Conservation (phyloP, 164 flowering plant genomes). For the Chimonanthus praecox region DNA sequence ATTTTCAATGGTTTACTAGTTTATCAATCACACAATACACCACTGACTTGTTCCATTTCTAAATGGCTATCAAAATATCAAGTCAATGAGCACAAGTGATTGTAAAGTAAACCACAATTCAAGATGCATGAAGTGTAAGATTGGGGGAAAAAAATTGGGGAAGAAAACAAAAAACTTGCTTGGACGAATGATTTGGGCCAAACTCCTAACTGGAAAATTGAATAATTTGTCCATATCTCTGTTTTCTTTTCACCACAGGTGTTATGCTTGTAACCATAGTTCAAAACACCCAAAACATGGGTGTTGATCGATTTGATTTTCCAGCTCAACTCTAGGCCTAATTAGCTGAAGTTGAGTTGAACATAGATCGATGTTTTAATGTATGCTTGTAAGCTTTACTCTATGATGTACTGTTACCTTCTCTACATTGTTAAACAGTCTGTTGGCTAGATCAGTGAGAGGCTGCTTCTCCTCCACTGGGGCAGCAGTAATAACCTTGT, state of each 20-base stretch:
- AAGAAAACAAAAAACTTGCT: too few relatives aligned
- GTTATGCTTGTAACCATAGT: background rate
- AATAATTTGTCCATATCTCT: background rate
- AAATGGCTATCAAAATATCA: too few relatives aligned
- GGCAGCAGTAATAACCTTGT: constrained; percentile 72
- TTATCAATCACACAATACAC: too few relatives aligned
- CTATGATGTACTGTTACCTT: constrained; percentile 38
- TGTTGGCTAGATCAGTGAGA: constrained; percentile 65
- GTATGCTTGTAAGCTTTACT: background rate
- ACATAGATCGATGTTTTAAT: background rate
- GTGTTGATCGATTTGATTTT: background rate
- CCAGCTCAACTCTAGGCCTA: too few relatives aligned
- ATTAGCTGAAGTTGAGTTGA: background rate
- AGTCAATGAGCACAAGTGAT: too few relatives aligned
- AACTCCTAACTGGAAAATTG: too few relatives aligned
- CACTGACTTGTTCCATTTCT: too few relatives aligned
- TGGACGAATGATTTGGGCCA: too few relatives aligned
- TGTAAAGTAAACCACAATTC: too few relatives aligned
- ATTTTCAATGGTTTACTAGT: too few relatives aligned
- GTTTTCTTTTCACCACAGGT: background rate
- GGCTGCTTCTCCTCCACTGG: constrained; percentile 53
- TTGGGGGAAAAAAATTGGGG: too few relatives aligned
- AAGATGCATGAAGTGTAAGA: too few relatives aligned
- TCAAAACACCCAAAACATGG: background rate
- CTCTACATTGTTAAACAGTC: constrained; percentile 68